Conservation (phyloP, 352 stramenopile species). For the Phytopythium boreale region DNA sequence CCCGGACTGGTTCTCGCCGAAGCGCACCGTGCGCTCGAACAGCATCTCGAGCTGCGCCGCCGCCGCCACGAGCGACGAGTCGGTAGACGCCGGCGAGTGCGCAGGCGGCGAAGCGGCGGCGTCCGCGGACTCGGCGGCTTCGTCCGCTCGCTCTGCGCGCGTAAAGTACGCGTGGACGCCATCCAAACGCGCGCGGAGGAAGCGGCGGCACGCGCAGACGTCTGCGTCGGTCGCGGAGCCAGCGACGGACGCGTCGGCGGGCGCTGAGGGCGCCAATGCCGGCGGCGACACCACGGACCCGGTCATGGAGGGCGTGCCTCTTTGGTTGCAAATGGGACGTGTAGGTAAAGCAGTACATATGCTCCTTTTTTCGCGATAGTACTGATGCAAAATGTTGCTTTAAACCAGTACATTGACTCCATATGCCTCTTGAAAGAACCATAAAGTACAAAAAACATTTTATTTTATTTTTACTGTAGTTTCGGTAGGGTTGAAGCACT, state of each 20-base stretch:
- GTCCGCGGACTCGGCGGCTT: too few relatives aligned
- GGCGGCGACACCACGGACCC: neutral
- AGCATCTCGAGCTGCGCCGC: conserved; percentile 48
- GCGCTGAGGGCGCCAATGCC: neutral
- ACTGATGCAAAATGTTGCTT: too few relatives aligned
- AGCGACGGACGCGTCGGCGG: too few relatives aligned
- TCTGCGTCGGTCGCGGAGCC: neutral
- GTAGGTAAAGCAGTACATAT: too few relatives aligned
- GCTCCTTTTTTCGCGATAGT: too few relatives aligned
- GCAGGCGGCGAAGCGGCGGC: too few relatives aligned
- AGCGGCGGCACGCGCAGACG: neutral
- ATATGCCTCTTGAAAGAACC: too few relatives aligned
- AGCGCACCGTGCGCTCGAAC: conserved; percentile 65
- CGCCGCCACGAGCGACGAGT: conserved; percentile 12
- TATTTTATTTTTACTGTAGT: too few relatives aligned
- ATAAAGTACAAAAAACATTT: too few relatives aligned
- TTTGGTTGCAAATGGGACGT: neutral
- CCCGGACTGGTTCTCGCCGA: conserved; percentile 77
- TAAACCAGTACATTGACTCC: too few relatives aligned
- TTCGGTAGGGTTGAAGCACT: too few relatives aligned
- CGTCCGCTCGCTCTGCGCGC: neutral
- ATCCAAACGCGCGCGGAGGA: neutral
- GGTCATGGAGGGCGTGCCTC: too few relatives aligned
- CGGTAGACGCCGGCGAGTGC: neutral
- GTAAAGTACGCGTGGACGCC: neutral